Evolutionary conservation across 495 filamentous ascomycete species (phyloP), one percentile per base, ranked within the genome.

Genomic region (Podospora comata): DNA sequence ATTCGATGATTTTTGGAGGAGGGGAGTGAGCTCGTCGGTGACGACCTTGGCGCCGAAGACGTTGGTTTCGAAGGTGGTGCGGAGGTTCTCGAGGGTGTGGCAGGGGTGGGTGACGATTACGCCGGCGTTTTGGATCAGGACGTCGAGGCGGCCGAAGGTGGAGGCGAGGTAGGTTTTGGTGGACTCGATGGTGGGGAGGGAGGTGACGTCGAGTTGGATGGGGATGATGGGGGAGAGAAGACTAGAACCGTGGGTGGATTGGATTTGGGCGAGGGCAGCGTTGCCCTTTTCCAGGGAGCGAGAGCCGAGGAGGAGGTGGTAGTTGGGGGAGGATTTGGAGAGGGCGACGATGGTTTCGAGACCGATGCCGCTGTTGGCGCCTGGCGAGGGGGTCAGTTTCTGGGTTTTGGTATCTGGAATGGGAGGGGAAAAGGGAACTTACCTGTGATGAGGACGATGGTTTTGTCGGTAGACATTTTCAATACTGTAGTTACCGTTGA

Each of bases 351-450:
- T 79, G 6, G 77, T 81, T 65, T 85, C 78, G 62, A 79, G 78
- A 32, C 85, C 84, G 62, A 86, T 78, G 65, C 84, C 84, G 54
- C 80, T 80, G 71, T 85, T 85, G 66, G 77, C 76, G n/a, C 80
- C 78, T 73, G n/a, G n/a, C n/a, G n/a, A n/a, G n/a, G n/a, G n/a
- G n/a, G n/a, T n/a, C n/a, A n/a, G 69, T n/a, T n/a, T n/a, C n/a
- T n/a, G n/a, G n/a, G 59, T 62, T 32, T 32, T 27, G 7, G 54
- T 57, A 44, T 9, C 27, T 32, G 5, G 28, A 19, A 19, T 4
- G n/a, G 26, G 58, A 23, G 4, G 55, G 16, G 2, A 18, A 4
- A 28, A 2, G 19, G 15, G 32, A 39, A 65, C 71, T 62, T 68
- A 73, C 78, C 78, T 27, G 79, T 81, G 65, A 81, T 71, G 39